Evolutionary conservation across 306 rosid genomes (phyloP).

Genomic region (Rosa persica): DNA sequence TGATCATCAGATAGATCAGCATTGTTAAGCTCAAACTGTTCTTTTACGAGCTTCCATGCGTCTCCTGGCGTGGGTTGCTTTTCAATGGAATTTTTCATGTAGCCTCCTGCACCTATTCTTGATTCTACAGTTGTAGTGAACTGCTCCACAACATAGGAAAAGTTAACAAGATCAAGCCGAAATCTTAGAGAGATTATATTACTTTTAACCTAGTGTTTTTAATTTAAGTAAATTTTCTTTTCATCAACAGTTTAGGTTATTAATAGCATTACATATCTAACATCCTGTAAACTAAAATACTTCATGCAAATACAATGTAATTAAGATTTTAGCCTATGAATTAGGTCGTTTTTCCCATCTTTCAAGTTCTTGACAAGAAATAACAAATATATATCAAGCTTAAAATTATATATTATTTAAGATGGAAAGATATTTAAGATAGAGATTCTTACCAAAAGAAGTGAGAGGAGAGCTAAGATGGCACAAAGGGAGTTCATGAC

Average conservation of each 20-base stretch:
- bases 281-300: no score
- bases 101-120: conserved; percentile 11
- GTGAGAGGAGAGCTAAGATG: conserved; percentile 9
- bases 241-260: neutral
- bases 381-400: neutral
- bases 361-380: neutral
- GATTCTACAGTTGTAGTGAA: neutral
- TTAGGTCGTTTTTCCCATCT: neutral
- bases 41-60: neutral
- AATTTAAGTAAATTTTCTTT: no score
- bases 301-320: neutral
- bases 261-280: no score
- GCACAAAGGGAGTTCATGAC: conserved; percentile 12
- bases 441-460: conserved; percentile 14
- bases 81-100: neutral
- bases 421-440: neutral
- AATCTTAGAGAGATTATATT: neutral
- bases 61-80: neutral
- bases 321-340: no score
- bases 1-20: neutral
- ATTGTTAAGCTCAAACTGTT: neutral
- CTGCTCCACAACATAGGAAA: neutral
- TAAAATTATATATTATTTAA: neutral
- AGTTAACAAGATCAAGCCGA: neutral
- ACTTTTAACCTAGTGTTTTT: no score